Percentiles rank a stretch among this genome's conserved stretches.
Evolutionary conservation across 2,329 filamentous ascomycete genomes (phyloP).

Genomic region (Neopestalotiopsis rosae): DNA sequence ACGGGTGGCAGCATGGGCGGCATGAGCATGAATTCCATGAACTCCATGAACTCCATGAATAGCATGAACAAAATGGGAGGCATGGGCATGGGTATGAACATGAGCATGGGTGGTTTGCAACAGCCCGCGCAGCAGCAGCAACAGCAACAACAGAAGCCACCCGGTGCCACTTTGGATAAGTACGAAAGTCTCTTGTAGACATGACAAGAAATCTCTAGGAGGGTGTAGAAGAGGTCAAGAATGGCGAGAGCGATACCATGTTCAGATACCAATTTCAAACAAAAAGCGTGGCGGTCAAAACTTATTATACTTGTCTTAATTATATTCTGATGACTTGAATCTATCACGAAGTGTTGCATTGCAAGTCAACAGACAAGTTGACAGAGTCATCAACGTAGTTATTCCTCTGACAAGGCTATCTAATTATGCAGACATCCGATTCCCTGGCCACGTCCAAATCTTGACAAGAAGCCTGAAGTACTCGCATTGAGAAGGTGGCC

Average conservation of each 20-base stretch:
- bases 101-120: constrained; percentile 32
- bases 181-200: constrained; percentile 68
- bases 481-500: background rate
- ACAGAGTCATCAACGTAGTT: background rate
- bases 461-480: too few relatives aligned
- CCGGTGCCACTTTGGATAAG: constrained; percentile 56
- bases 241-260: constrained; percentile 5
- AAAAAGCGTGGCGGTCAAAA: background rate
- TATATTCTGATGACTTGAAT: background rate
- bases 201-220: background rate
- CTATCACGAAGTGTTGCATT: too few relatives aligned
- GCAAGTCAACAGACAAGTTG: background rate
- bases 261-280: background rate
- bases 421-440: too few relatives aligned
- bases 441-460: too few relatives aligned
- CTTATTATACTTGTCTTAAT: background rate
- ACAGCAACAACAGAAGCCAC: constrained; percentile 48
- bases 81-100: constrained; percentile 34
- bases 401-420: too few relatives aligned
- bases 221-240: background rate
- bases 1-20: constrained; percentile 24
- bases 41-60: constrained; percentile 25
- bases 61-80: constrained; percentile 29
- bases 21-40: constrained; percentile 27
- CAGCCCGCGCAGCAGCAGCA: constrained; percentile 36